Evolutionary conservation across 148 eudicot species (phyloP).

Genomic region (Pharnaceum exiguum): DNA sequence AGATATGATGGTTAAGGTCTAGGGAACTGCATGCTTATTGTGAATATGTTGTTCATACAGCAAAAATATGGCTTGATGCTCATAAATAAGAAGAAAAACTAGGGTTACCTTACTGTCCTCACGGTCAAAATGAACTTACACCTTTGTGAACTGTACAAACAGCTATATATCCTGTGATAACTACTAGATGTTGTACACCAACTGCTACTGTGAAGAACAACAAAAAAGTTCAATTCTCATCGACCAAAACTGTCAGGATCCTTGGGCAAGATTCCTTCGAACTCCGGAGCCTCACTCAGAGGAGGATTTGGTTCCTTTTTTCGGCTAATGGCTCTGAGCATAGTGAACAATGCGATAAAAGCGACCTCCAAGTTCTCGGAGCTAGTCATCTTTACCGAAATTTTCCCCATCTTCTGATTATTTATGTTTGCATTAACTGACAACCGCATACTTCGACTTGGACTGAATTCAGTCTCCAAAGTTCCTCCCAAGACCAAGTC

Average conservation of each 20-base stretch:
- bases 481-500: constrained; percentile 71
- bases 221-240: too few species aligned
- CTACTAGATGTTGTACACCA: background rate
- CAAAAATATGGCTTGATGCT: too few species aligned
- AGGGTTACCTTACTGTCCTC: constrained; percentile 7
- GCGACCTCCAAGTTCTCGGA: constrained; percentile 77
- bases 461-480: constrained; percentile 62
- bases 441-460: constrained; percentile 54
- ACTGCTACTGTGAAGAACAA: background rate
- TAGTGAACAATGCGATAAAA: constrained; percentile 47
- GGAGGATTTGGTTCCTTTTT: constrained; percentile 21
- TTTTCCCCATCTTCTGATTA: constrained; percentile 69
- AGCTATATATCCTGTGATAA: background rate
- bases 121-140: background rate
- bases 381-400: constrained; percentile 58
- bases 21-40: too few species aligned
- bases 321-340: constrained; percentile 51
- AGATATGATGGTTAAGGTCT: too few species aligned
- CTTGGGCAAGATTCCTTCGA: background rate
- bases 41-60: too few species aligned
- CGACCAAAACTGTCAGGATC: too few species aligned
- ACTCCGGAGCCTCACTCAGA: constrained; percentile 28
- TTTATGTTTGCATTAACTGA: constrained; percentile 65
- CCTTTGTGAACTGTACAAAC: constrained; percentile 12
- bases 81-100: background rate